These are phyloP conservation scores for Nymphaea thermarum DNA, from an alignment of 164 flowering plant species.

Conservation along the genomic window DNA sequence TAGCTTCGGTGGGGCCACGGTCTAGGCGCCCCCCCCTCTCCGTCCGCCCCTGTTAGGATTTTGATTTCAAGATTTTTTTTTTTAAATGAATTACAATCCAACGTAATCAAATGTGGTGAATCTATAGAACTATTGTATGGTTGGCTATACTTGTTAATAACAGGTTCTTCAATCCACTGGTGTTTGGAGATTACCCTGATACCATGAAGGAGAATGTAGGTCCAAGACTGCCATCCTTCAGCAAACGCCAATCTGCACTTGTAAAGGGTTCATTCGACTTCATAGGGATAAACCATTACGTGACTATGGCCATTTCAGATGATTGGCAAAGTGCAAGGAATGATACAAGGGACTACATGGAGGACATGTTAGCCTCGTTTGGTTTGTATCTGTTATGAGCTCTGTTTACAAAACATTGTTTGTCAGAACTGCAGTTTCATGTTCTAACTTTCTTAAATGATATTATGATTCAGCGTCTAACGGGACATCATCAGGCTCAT, in stretches of 20 bases:
- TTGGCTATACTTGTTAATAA: not conserved
- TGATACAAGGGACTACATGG: slow-evolving; percentile 5
- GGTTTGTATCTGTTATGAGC: not conserved
- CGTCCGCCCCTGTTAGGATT: no score
- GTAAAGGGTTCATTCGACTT: slow-evolving; percentile 23
- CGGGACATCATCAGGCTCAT: not conserved
- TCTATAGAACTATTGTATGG: no score
- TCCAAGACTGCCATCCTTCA: slow-evolving; percentile 43
- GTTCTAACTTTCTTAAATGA: not conserved
- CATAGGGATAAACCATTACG: slow-evolving; percentile 23
- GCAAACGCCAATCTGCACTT: slow-evolving; percentile 10
- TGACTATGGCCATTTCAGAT: slow-evolving; percentile 9
- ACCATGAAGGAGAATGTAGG: slow-evolving; percentile 40
- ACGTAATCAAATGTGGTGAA: no score
- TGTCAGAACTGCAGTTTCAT: not conserved
- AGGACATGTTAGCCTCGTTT: slow-evolving; percentile 10
- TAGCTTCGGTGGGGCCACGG: no score
- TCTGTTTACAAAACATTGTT: not conserved
- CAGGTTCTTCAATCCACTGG: slow-evolving; percentile 40
- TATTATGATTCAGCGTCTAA: not conserved
- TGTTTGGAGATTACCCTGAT: slow-evolving; percentile 54
- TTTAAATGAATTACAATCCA: no score
- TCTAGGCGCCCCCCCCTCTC: no score
- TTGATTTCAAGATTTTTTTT: no score
- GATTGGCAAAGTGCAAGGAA: slow-evolving; percentile 1